Conservation (phyloP, 2,329 filamentous ascomycete species). For the Gaeumannomyces sp. region DNA sequence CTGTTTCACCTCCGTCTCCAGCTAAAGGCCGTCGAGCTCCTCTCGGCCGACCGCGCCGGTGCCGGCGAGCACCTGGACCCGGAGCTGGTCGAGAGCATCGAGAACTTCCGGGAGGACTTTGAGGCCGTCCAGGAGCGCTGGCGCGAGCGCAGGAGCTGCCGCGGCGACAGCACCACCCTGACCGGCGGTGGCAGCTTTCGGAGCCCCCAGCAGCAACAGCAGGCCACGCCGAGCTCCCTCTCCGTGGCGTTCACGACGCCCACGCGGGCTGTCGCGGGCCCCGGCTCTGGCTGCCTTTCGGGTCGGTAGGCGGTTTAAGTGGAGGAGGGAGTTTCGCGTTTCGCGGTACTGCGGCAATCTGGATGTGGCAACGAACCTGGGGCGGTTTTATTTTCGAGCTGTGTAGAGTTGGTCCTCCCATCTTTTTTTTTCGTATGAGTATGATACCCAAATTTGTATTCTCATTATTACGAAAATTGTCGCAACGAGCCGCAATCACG, state of each 20-base stretch:
- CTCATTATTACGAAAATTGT: no score
- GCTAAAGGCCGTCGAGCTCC: constrained; percentile 56
- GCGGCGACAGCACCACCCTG: background rate
- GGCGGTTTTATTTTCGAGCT: no score
- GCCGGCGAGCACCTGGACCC: constrained; percentile 43
- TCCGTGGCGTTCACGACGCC: background rate
- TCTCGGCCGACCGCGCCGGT: constrained; percentile 23
- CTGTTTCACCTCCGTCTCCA: constrained; percentile 56
- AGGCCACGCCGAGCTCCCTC: background rate
- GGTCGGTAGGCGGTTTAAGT: no score
- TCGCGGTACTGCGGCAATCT: no score
- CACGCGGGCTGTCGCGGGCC: no score
- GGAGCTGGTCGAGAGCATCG: constrained; percentile 53
- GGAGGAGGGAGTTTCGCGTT: no score
- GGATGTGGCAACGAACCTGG: no score
- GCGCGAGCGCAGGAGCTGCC: constrained; percentile 5
- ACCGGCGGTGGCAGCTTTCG: background rate
- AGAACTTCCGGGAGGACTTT: constrained; percentile 56
- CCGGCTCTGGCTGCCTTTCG: background rate
- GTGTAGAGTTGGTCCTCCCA: no score
- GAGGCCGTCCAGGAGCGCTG: constrained; percentile 7
- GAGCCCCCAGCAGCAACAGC: no score
- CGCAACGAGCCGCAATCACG: no score
- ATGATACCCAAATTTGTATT: no score
- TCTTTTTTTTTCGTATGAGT: no score